Evolutionary conservation across 257 asterid species (phyloP), one percentile per base, ranked within the genome.

Genomic region (Cinchona pubescens): DNA sequence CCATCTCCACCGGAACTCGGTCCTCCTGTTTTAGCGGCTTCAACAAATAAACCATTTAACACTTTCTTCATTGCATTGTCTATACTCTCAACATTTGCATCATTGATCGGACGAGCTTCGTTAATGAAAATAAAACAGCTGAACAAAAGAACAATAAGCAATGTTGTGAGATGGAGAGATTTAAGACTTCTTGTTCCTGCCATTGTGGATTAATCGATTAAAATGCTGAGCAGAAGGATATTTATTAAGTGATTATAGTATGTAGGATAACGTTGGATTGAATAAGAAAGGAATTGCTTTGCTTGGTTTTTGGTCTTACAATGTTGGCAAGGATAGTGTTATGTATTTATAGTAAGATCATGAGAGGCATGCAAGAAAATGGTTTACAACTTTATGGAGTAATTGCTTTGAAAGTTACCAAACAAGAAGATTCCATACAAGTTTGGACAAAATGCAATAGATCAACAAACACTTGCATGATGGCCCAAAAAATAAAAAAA

Each of bases 1-100:
- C 80, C 80, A 13, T 5, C 38, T 27, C 80, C 75, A 10, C 80
- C 75, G 35, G 69, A 27, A 71, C 80, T 76, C 1, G 80, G 80
- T 8, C 80, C 80, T 15, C 60, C 34, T 0, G 40, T 7, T 45
- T 76, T 76, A 13, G 42, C 68, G 75, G 79, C 77, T 34, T 61
- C 49, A 3, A 61, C 16, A 10, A 42, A 1, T 48, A 43, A 29
- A 29, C 5, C 43, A 42, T 59, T 49, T 6, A 42, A 27, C 1
- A 59, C 3, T 16, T 38, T n/a, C n/a, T 56, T 3, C 21, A 70
- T 53, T 2, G 23, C 48, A 30, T 25, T 15, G 25, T 67, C 58
- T 16, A 16, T 18, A 14, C 43, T 35, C 15, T 11, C 65, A 21
- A 34, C 9, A 35, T 51, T 25, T 23, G 27, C 35, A 11, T 3